A percentile compares a stretch with the other conserved stretches of the same genome.
phyloP scores from a whole-genome alignment of 2,329 filamentous ascomycete species.

The Talaromyces sp. region DNA sequence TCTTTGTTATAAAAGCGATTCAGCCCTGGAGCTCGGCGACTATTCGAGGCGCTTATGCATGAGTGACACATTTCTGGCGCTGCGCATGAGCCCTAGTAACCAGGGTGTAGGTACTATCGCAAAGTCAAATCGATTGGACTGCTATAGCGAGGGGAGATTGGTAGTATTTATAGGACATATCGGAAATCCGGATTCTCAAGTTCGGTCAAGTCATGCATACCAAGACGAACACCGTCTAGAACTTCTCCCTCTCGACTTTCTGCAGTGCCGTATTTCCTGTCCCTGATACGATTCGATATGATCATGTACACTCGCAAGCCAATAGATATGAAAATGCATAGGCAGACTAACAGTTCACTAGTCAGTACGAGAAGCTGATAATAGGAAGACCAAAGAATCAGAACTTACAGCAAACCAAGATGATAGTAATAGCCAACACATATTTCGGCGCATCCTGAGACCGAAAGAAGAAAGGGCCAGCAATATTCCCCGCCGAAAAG shows the following conservation, averaged over 20 bases:
- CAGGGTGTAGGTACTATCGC: not conserved
- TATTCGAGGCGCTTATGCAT: not conserved
- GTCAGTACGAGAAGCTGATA: too few relatives aligned
- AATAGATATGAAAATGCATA: not conserved
- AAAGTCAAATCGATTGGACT: not conserved
- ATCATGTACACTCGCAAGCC: not conserved
- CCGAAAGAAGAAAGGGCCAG: too few relatives aligned
- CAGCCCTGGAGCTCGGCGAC: not conserved
- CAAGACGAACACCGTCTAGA: not conserved
- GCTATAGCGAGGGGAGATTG: too few relatives aligned
- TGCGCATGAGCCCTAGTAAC: not conserved
- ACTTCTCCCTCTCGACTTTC: not conserved
- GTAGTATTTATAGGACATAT: not conserved
- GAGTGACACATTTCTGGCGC: not conserved
- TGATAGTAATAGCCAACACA: not conserved
- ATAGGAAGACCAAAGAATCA: too few relatives aligned
- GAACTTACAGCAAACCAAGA: not conserved
- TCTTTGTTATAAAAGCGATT: too few relatives aligned
- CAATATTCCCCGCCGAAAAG: not conserved
- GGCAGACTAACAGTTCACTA: too few relatives aligned
- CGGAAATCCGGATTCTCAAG: not conserved
- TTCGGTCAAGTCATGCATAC: not conserved
- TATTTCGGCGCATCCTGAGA: not conserved
- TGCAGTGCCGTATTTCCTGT: not conserved
- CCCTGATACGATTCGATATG: not conserved